Percentiles rank a stretch among this genome's conserved stretches.
These are phyloP conservation scores for Solanum pennellii DNA, from an alignment of 257 asterid species.

Conservation along the genomic window DNA sequence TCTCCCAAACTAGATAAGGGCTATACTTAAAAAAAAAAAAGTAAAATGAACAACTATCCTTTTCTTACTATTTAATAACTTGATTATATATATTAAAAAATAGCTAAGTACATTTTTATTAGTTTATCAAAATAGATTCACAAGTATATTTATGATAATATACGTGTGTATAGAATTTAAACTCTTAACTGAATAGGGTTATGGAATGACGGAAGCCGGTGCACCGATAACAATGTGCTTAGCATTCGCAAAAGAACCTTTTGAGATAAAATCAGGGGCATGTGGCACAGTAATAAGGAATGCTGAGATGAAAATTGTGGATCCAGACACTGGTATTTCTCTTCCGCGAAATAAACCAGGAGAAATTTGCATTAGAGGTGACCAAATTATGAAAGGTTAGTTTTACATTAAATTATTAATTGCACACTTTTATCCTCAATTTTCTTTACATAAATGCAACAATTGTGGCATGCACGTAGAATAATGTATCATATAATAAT, in stretches of 20 bases:
- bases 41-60: neutral
- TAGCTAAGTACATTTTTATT: neutral
- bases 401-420: neutral
- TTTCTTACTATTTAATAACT: neutral
- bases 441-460: neutral
- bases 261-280: slow-evolving; percentile 78
- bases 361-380: slow-evolving; percentile 80
- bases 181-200: slow-evolving; percentile 27
- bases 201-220: slow-evolving; percentile 97
- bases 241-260: slow-evolving; percentile 73
- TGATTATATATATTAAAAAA: neutral
- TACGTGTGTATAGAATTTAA: neutral
- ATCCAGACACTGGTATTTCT: slow-evolving; percentile 41
- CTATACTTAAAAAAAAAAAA: neutral
- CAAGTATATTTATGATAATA: neutral
- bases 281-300: slow-evolving; percentile 86
- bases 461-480: neutral
- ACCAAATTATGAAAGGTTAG: slow-evolving; percentile 93
- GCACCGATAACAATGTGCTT: slow-evolving; percentile 86
- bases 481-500: neutral
- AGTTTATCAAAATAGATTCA: neutral
- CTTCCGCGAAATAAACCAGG: slow-evolving; percentile 65
- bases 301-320: slow-evolving; percentile 85
- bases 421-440: neutral
- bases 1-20: neutral